These are phyloP conservation scores for Candida wancherniae DNA, from an alignment of 805 yeast species.

Conservation along the genomic window DNA sequence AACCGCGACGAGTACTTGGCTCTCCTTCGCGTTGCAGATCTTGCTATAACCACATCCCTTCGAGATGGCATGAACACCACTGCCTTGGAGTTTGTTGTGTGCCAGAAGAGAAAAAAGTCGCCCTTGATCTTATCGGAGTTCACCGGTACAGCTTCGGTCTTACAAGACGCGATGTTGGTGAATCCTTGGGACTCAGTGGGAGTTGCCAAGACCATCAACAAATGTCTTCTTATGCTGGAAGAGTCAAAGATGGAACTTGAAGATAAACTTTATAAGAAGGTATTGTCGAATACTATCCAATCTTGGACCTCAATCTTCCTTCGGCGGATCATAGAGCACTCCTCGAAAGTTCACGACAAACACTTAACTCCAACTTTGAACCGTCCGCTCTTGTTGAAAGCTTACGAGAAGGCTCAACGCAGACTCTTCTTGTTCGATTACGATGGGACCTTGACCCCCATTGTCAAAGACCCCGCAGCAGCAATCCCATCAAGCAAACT, in stretches of 20 bases:
- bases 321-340: slow-evolving; percentile 41
- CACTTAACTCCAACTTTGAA: slow-evolving; percentile 71
- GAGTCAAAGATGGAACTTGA: slow-evolving; percentile 46
- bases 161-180: slow-evolving; percentile 71
- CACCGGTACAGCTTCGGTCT: slow-evolving; percentile 76
- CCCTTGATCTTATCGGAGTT: slow-evolving; percentile 90
- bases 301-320: slow-evolving; percentile 71
- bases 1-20: slow-evolving; percentile 88
- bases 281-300: slow-evolving; percentile 68
- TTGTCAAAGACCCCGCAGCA: slow-evolving; percentile 95
- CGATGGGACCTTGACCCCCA: slow-evolving; percentile 96
- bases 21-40: slow-evolving; percentile 79
- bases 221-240: slow-evolving; percentile 53
- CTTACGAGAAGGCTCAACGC: slow-evolving; percentile 56
- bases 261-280: slow-evolving; percentile 54
- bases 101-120: slow-evolving; percentile 67
- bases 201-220: slow-evolving; percentile 78
- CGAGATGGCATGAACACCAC: slow-evolving; percentile 98
- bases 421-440: slow-evolving; percentile 89
- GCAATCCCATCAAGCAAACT: slow-evolving; percentile 87
- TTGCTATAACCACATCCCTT: slow-evolving; percentile 82
- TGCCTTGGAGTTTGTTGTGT: slow-evolving; percentile 83
- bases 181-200: slow-evolving; percentile 98
- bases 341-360: slow-evolving; percentile 35
- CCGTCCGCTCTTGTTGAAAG: slow-evolving; percentile 55